phyloP scores from a whole-genome alignment of 257 asterid species.

The Catharanthus roseus region DNA sequence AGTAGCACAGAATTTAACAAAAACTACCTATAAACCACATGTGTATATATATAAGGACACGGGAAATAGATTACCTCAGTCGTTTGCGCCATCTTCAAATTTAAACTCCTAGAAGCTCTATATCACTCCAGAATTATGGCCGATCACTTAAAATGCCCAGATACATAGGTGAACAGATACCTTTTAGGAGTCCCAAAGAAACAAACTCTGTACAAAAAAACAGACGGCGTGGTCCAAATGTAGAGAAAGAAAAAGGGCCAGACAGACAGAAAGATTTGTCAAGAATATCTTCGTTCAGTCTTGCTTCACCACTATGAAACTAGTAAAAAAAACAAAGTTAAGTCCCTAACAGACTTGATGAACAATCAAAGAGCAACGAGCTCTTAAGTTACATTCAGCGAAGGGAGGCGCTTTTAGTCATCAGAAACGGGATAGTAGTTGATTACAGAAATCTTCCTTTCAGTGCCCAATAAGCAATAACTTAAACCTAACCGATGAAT shows the following conservation, averaged over 20 bases:
- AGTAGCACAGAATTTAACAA: neutral
- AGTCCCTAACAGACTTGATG: neutral
- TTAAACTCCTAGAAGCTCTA: neutral
- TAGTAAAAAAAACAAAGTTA: neutral
- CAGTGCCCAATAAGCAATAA: neutral
- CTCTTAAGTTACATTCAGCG: neutral
- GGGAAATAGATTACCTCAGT: neutral
- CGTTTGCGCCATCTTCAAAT: conserved; percentile 15
- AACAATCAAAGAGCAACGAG: neutral
- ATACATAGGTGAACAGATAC: neutral
- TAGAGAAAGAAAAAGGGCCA: neutral
- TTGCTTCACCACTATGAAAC: neutral
- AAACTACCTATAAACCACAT: neutral
- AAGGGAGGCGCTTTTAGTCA: neutral
- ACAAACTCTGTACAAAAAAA: neutral
- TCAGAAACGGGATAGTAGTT: neutral
- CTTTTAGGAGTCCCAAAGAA: neutral
- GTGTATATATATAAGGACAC: neutral
- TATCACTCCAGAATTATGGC: neutral
- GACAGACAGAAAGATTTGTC: neutral
- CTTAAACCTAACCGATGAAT: neutral
- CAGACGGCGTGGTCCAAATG: neutral
- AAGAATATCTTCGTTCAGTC: neutral
- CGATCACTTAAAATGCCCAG: neutral
- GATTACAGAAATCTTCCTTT: neutral